Percentiles rank a stretch among this genome's conserved stretches.
These are phyloP conservation scores for Irpex sp. DNA, from an alignment of 1,284 basidiomycete species.

Conservation along the genomic window DNA sequence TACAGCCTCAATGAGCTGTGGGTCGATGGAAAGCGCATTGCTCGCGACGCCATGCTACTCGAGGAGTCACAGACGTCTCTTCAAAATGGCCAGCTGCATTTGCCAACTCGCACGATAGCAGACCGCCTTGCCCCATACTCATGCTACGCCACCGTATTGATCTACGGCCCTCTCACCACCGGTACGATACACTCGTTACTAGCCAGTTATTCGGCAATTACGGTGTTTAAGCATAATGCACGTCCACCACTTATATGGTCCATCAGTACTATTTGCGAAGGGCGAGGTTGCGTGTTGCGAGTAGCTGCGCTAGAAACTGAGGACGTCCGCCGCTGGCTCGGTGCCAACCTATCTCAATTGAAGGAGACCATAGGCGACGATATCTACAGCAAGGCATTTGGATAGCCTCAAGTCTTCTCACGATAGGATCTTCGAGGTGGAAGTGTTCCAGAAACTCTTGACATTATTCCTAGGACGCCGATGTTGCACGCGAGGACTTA, in stretches of 20 bases:
- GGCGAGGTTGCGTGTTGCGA: conserved; percentile 57
- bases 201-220: conserved; percentile 48
- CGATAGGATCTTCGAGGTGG: background rate
- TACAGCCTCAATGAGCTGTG: conserved; percentile 85
- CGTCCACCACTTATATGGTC: conserved; percentile 77
- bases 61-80: conserved; percentile 38
- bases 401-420: conserved; percentile 24
- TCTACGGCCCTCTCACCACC: conserved; percentile 62
- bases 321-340: conserved; percentile 67
- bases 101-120: conserved; percentile 46
- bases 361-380: conserved; percentile 58
- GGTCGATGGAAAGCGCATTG: conserved; percentile 58
- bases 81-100: conserved; percentile 1
- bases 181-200: conserved; percentile 43
- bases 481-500: background rate
- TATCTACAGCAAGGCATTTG: conserved; percentile 60
- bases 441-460: background rate
- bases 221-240: conserved; percentile 52
- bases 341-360: conserved; percentile 45
- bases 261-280: conserved; percentile 49
- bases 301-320: conserved; percentile 74
- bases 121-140: conserved; percentile 72
- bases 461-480: background rate
- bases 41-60: conserved; percentile 75
- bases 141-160: conserved; percentile 81